A percentile compares a stretch with the other conserved stretches of the same genome.
Conservation (phyloP, 176 grass and related monocot genomes). For the Ananas comosus region DNA sequence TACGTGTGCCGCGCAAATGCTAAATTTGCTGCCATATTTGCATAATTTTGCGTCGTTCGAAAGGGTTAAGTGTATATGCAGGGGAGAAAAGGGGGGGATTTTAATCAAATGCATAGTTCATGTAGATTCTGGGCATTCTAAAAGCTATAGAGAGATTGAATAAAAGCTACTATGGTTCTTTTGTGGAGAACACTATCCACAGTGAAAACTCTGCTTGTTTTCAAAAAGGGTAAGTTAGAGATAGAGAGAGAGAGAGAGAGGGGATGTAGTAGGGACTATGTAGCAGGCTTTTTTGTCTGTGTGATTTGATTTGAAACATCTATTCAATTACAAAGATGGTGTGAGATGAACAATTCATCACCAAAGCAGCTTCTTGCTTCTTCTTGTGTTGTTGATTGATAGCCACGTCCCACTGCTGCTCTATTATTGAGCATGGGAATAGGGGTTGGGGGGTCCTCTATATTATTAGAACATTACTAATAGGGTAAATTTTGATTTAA, state of each 20-base stretch:
- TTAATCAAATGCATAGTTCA: neutral
- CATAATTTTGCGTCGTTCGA: too few species aligned
- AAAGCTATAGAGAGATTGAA: neutral
- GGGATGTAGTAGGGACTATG: too few species aligned
- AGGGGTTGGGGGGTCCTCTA: too few species aligned
- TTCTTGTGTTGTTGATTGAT: neutral
- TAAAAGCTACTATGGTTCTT: conserved; percentile 1
- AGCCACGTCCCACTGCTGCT: neutral
- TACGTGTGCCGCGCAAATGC: too few species aligned
- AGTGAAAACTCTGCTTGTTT: neutral
- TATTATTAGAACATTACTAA: too few species aligned
- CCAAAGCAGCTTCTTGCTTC: neutral
- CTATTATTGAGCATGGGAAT: neutral
- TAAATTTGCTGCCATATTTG: too few species aligned
- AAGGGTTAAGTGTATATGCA: too few species aligned
- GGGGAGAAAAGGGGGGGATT: too few species aligned
- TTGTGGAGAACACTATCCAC: neutral
- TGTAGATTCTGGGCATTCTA: conserved; percentile 8
- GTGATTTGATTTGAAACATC: neutral
- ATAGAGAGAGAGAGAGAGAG: neutral
- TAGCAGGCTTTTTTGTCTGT: neutral
- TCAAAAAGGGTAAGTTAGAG: neutral
- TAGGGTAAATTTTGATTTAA: too few species aligned
- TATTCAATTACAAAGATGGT: neutral
- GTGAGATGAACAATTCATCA: neutral